Evolutionary conservation across 164 flowering plant genomes (phyloP), one percentile per base, ranked within the genome.

Genomic region (Annona squamosa): DNA sequence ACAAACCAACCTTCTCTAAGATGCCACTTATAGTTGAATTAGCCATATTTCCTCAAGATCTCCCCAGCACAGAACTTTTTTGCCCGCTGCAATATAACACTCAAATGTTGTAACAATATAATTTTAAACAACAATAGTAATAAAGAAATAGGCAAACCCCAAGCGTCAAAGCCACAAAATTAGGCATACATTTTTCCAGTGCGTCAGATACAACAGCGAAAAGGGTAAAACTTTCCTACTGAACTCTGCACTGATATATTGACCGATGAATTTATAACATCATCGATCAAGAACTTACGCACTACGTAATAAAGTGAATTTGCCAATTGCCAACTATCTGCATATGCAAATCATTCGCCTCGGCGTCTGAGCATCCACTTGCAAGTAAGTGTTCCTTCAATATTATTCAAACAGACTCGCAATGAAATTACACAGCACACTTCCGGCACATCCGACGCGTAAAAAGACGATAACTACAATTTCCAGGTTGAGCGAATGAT

Each of bases 1-100:
- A 4, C 5, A 52, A 44, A 5, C 42, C 41, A 48, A 75, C 77
- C 77, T 75, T 75, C 68, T 75, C 77, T 48, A 75, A 48, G 48
- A 75, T 75, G 45, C 48, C 45, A 42, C 63, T 64, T 16, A 75
- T 70, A 48, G 56, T 12, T 52, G 65, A 63, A 56, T 70, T 75
- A 2, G 77, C 68, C 77, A 75, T 75, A 63, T 52, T 65, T 48
- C 44, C 37, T 9, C 26, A 48, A 17, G 43, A 41, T 44, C 52
- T 43, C 45, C n/a, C 73, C 63, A 66, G 43, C 19, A 13, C 16
- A 5, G n/a, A 44, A 66, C 4, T 17, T 44, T 66, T 3, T 66
- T 7, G 16, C n/a, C n/a, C 18, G 41, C n/a, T 18, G 56, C n/a
- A 68, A 68, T 17, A 46, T 3, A 4, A 46, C 7, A 26, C 37